phyloP scores from a whole-genome alignment of 805 yeast genomes.

The Saccharomycopsis fibuligera region DNA sequence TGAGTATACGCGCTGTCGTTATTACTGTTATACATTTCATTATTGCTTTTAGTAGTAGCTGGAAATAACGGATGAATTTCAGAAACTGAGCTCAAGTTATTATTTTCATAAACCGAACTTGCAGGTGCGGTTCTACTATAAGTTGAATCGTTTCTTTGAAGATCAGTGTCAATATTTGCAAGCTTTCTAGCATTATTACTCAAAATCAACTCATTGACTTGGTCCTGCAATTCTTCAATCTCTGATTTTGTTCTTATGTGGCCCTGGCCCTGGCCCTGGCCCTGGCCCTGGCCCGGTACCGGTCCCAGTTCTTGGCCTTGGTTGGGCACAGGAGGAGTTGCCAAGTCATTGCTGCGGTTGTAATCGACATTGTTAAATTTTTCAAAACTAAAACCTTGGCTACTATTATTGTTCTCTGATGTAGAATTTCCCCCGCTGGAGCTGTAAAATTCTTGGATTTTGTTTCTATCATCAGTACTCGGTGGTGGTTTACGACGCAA shows the following conservation, averaged over 20 bases:
- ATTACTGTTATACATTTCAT: background rate
- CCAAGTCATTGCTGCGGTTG: no score
- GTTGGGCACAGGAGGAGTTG: no score
- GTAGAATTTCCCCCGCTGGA: no score
- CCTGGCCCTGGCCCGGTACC: no score
- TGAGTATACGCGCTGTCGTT: background rate
- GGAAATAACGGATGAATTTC: background rate
- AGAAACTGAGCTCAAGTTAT: background rate
- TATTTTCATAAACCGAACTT: background rate
- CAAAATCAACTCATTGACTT: slow-evolving; percentile 7
- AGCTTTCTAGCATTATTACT: background rate
- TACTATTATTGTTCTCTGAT: no score
- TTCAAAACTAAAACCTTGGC: no score
- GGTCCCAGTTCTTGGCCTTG: no score
- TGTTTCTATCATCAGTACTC: background rate
- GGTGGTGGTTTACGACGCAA: slow-evolving; percentile 5
- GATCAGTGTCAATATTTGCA: background rate
- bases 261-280: background rate
- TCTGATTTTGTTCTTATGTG: slow-evolving; percentile 12
- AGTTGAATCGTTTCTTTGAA: background rate
- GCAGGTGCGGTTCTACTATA: background rate
- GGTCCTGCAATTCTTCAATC: slow-evolving; percentile 15
- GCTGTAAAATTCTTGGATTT: slow-evolving; percentile 1
- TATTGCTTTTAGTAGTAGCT: background rate
- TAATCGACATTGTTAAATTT: no score